Base-by-base conservation (phyloP, 208 protist genomes). In the Crithidia bombi region DNA sequence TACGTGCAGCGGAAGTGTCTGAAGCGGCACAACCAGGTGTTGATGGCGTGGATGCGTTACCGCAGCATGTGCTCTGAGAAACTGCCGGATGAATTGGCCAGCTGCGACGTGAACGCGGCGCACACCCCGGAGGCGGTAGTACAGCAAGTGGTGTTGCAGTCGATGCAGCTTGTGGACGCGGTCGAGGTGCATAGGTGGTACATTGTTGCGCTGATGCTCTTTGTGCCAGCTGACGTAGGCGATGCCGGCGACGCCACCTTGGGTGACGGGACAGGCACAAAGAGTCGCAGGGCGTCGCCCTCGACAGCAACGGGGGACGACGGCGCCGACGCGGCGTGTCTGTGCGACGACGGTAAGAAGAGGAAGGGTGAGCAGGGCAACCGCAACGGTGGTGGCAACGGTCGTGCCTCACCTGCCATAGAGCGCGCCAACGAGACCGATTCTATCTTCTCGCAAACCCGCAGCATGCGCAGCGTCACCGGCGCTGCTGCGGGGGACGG, bases 111-210 rank as follows among this genome's bases (percentile, higher is more conserved):
- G 30, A 49, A 72, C 33, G 25, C 36, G n/a, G 7, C 32, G 9
- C 58, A 43, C 17, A 75, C 76, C 19, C 47, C 67, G 0, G 59
- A 82, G 65, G 58, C 62, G 1, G 55, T 69, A 30, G 73, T 75
- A 59, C 62, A 65, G 5, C 43, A 59, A 15, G 76, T 79, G 10
- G 72, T 85, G 38, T 52, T 85, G 47, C 62, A 73, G 36, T 58
- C 79, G n/a, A 79, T 75, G 77, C 58, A 79, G 44, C 51, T 83
- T 33, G 35, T 86, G n/a, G 71, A 86, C 59, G 81, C 76, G 72
- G 64, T 70, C 3, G 54, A 70, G 49, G 59, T 89, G 35, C 82
- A 82, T 39, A 80, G 80, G 12, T 93, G 85, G 85, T 93, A 91
- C 63, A 67, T 89, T 25, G 75, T 86, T 43, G 78, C 85, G 14